phyloP scores from a whole-genome alignment of 108 stramenopile species.

The Skeletonema marinoi region DNA sequence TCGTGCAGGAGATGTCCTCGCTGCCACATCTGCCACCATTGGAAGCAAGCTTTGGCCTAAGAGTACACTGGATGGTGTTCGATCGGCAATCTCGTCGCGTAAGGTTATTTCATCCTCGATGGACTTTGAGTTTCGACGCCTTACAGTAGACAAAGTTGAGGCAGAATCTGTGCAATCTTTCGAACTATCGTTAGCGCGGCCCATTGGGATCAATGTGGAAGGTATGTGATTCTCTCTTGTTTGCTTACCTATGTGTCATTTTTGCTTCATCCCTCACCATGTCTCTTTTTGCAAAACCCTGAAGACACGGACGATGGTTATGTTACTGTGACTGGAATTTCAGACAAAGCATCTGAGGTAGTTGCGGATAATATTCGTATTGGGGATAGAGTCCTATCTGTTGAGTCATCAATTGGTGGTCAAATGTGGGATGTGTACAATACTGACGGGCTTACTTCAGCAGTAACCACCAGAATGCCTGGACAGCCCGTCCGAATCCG shows the following conservation, averaged over 20 bases:
- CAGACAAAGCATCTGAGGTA: constrained; percentile 60
- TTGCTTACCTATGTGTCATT: not conserved
- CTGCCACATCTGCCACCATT: constrained; percentile 69
- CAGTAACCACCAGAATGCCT: constrained; percentile 77
- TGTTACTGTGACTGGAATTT: constrained; percentile 72
- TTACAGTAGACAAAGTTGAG: constrained; percentile 11
- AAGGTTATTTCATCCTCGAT: constrained; percentile 51
- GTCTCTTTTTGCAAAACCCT: not conserved
- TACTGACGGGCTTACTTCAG: constrained; percentile 80
- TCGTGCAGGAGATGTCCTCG: constrained; percentile 69
- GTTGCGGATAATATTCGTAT: constrained; percentile 61
- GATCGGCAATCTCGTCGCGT: constrained; percentile 70
- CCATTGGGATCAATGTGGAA: constrained; percentile 79
- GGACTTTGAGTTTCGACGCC: constrained; percentile 65
- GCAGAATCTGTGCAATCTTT: constrained; percentile 41
- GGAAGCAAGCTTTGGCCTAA: constrained; percentile 83
- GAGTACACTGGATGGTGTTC: constrained; percentile 78
- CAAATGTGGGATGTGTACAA: constrained; percentile 87
- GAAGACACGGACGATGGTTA: constrained; percentile 81
- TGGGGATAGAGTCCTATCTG: constrained; percentile 80
- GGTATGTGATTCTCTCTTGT: constrained; percentile 43
- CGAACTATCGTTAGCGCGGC: constrained; percentile 68
- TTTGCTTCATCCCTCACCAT: not conserved
- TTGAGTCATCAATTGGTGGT: constrained; percentile 75
- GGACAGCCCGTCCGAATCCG: constrained; percentile 72